phyloP scores from a whole-genome alignment of 2,329 filamentous ascomycete species.

The Fusarium temperatum region DNA sequence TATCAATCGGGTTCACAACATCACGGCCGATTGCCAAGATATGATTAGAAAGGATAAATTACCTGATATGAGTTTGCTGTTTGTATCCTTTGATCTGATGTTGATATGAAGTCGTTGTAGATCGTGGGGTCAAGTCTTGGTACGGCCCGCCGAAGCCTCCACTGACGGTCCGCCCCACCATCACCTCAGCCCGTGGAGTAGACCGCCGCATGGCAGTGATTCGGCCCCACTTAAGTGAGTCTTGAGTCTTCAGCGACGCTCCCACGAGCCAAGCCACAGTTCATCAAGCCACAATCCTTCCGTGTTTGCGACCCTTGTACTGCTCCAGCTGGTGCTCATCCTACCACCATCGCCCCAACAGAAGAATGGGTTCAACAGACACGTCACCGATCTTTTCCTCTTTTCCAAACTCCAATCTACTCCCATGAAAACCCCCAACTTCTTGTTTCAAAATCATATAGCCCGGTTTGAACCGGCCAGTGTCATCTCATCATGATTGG shows the following conservation, averaged over 20 bases:
- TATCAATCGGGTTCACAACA: not conserved
- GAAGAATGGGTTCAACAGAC: conserved; percentile 29
- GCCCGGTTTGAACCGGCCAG: not conserved
- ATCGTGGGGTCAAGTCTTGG: not conserved
- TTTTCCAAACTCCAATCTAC: not conserved
- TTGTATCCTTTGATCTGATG: not conserved
- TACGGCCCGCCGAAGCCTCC: not conserved
- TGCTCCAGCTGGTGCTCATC: not conserved
- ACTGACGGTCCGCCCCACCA: not conserved
- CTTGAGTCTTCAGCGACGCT: not conserved
- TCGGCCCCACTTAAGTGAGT: not conserved
- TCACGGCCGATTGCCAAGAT: fast-evolving
- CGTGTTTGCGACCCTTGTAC: conserved; percentile 16
- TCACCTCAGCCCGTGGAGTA: not conserved
- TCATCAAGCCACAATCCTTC: conserved; percentile 16
- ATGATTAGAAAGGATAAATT: not conserved
- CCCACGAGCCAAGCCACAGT: conserved; percentile 5
- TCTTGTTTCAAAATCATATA: not conserved
- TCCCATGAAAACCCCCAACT: not conserved
- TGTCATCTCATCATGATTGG: conserved; percentile 46
- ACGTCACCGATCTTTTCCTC: conserved; percentile 7
- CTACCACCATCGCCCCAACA: conserved; percentile 23
- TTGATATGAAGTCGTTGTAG: not conserved
- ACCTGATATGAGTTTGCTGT: not conserved
- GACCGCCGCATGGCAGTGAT: not conserved